A percentile compares a stretch with the other conserved stretches of the same genome.
Evolutionary conservation across 805 yeast genomes (phyloP).

Genomic region (Jamesozyma jinghongensis): DNA sequence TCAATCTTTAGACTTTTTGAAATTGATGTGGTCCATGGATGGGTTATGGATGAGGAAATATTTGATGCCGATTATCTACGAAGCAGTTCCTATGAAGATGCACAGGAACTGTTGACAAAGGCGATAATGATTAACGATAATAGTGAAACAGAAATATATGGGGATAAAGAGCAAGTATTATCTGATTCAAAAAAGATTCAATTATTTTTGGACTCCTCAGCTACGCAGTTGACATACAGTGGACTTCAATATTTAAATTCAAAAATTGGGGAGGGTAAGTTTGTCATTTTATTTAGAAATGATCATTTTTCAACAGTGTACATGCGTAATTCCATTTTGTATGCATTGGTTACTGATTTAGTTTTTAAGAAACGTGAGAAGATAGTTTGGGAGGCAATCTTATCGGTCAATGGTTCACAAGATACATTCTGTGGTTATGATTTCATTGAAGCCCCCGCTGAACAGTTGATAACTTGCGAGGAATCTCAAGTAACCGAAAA

Average conservation of each 20-base stretch:
- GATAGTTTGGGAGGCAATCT: conserved; percentile 74
- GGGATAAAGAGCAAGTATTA: conserved; percentile 11
- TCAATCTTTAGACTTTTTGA: conserved; percentile 49
- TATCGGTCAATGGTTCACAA: conserved; percentile 52
- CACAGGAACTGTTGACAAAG: conserved; percentile 47
- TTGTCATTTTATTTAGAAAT: conserved; percentile 73
- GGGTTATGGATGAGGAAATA: conserved; percentile 45
- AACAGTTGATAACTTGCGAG: neutral
- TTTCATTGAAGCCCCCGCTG: conserved; percentile 29
- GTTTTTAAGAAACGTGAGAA: conserved; percentile 43
- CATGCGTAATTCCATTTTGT: conserved; percentile 43
- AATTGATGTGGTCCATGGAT: conserved; percentile 67
- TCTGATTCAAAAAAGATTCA: conserved; percentile 29
- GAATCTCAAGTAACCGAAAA: no score
- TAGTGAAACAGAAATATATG: conserved; percentile 6
- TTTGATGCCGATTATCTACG: conserved; percentile 26
- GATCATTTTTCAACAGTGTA: conserved; percentile 76
- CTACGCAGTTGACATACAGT: conserved; percentile 61
- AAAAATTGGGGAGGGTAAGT: conserved; percentile 39
- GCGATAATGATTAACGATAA: conserved; percentile 22
- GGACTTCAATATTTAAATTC: conserved; percentile 47
- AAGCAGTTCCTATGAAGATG: conserved; percentile 44
- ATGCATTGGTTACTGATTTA: conserved; percentile 62
- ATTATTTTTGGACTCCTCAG: conserved; percentile 46
- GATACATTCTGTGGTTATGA: conserved; percentile 60